Base-by-base conservation (phyloP, 169 alveolate genomes). In the Cryptosporidium parvum region DNA sequence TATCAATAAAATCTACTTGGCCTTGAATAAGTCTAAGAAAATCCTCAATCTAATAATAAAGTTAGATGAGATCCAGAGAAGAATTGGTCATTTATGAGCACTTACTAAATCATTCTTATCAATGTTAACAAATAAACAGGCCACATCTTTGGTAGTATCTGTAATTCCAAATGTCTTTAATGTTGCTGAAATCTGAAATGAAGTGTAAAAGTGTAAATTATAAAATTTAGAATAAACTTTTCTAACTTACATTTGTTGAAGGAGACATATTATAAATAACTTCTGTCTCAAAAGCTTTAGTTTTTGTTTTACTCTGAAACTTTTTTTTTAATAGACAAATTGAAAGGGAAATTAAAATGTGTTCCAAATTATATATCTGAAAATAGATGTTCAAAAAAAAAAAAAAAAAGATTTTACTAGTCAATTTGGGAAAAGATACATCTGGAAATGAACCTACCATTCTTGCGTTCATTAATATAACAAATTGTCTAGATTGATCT, bases 181-280 rank as follows among this genome's bases (percentile, higher is more conserved):
- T n/a, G 89, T 35, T 14, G 45, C 14, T 12, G 75, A 39, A 42
- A 80, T 80, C 89, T 80, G 39, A 62, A 31, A 80, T 23, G 29
- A 14, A 31, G 8, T 42, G 12, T 21, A 23, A 4, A n/a, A 37
- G 16, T 48, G 29, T 0, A 16, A 73, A 7, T 21, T n/a, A n/a
- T 2, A 33, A 9, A 73, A n/a, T 6, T 9, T 31, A 37, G 37
- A n/a, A 59, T 62, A 14, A 48, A 48, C 35, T 16, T 23, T 80
- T 14, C 21, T 53, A 26, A 80, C 89, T 80, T 62, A 80, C 89
- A 45, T 80, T 80, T 26, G 89, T 80, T n/a, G 89, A 80, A 5
- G 89, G 73, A 65, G 89, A 80, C 75, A 80, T 62, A 80, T 80
- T 35, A 31, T 80, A 80, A 18, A 80, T 23, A 39, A 80, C 62